phyloP scores from a whole-genome alignment of 352 stramenopile genomes.

The Phytophthora parvispora region DNA sequence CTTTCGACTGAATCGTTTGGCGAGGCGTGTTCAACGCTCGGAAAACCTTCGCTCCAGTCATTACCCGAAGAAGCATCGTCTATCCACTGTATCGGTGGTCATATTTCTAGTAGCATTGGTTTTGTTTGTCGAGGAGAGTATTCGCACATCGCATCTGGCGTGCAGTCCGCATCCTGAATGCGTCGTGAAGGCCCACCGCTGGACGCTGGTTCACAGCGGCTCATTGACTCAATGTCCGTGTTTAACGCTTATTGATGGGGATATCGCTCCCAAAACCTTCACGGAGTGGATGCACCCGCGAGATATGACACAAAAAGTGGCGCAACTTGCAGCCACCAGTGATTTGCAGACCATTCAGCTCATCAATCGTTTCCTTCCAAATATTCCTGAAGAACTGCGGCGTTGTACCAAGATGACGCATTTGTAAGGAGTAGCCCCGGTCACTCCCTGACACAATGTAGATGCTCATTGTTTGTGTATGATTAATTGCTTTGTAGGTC shows the following conservation, averaged over 20 bases:
- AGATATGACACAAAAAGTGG: constrained; percentile 14
- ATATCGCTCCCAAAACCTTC: constrained; percentile 8
- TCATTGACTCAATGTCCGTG: constrained; percentile 10
- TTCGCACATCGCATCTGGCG: constrained; percentile 2
- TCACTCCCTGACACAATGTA: too few species aligned
- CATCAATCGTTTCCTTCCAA: constrained; percentile 3
- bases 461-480: not conserved
- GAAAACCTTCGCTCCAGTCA: not conserved
- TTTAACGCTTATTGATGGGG: constrained; percentile 7
- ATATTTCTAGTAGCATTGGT: not conserved
- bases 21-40: not conserved
- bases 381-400: constrained; percentile 27
- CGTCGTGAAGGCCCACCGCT: constrained; percentile 11
- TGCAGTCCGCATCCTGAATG: constrained; percentile 9
- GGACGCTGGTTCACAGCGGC: not conserved
- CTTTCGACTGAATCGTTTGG: constrained; percentile 1
- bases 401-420: constrained; percentile 31
- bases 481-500: constrained; percentile 23
- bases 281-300: constrained; percentile 10
- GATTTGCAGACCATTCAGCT: constrained; percentile 11
- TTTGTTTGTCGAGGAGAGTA: constrained; percentile 5
- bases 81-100: not conserved
- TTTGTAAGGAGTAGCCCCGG: too few species aligned
- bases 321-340: not conserved
- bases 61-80: constrained; percentile 9